A percentile compares a stretch with the other conserved stretches of the same genome.
Conservation (phyloP, 2,329 filamentous ascomycete species). For the Sporothrix brunneoviolacea region DNA sequence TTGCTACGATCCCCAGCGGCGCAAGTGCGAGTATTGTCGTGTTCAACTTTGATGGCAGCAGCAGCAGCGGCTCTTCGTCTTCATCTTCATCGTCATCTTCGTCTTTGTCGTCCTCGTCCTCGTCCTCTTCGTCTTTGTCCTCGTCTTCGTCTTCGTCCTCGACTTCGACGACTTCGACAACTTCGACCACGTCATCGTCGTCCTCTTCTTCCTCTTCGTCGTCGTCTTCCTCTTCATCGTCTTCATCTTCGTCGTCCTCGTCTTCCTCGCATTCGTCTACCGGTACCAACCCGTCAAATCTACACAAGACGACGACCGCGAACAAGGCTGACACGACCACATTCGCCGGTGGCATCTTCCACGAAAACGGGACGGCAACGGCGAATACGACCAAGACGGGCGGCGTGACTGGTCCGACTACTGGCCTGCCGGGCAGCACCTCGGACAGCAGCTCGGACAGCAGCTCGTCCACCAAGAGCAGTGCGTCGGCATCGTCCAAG, state of each 20-base stretch:
- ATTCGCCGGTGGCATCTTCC: constrained; percentile 45
- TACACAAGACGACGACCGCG: constrained; percentile 1
- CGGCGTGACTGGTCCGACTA: constrained; percentile 3
- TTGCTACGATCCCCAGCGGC: constrained; percentile 66
- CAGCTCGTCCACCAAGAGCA: constrained; percentile 19
- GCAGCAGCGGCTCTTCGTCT: constrained; percentile 27
- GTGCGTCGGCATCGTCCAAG: constrained; percentile 21
- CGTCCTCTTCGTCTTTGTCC: constrained; percentile 1
- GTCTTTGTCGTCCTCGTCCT: constrained; percentile 14
- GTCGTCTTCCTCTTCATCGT: constrained; percentile 9
- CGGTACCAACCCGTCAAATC: constrained; percentile 14
- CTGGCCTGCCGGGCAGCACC: not conserved
- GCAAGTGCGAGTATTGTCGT: constrained; percentile 61
- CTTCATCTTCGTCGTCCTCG: constrained; percentile 25
- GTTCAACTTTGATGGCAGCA: constrained; percentile 38
- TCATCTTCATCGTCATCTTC: constrained; percentile 23
- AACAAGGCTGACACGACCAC: constrained; percentile 17
- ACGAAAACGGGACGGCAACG: constrained; percentile 37
- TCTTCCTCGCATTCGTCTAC: constrained; percentile 15
- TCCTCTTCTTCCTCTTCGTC: constrained; percentile 19
- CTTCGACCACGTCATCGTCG: constrained; percentile 25
- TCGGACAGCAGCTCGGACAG: not conserved
- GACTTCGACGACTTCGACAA: constrained; percentile 22
- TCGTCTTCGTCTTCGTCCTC: constrained; percentile 21
- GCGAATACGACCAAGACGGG: constrained; percentile 1